Conservation (phyloP, 2,329 filamentous ascomycete species). For the Claviceps spartinae region DNA sequence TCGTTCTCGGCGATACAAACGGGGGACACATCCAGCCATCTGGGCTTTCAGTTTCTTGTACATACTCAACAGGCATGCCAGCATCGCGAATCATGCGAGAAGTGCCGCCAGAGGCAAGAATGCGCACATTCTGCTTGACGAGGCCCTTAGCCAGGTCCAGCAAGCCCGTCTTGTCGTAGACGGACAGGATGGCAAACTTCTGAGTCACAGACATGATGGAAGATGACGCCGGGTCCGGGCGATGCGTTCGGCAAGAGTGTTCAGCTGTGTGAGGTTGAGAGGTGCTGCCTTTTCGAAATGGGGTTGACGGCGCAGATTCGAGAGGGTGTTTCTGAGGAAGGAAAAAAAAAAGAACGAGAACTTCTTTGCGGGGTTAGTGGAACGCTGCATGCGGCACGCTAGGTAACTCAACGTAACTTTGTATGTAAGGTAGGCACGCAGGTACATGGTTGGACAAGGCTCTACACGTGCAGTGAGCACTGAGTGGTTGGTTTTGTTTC, state of each 20-base stretch:
- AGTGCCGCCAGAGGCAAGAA: constrained; percentile 89
- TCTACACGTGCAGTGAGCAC: too few species aligned
- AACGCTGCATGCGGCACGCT: too few species aligned
- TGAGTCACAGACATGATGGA: constrained; percentile 29
- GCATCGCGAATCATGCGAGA: constrained; percentile 94
- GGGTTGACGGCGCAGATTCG: neutral
- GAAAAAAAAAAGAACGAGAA: neutral
- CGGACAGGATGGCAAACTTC: constrained; percentile 79
- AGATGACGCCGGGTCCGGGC: constrained; percentile 7
- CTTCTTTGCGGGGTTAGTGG: neutral
- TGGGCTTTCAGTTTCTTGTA: neutral
- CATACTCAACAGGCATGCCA: constrained; percentile 86
- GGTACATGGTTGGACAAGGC: too few species aligned
- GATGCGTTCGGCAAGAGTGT: neutral
- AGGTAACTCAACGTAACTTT: too few species aligned
- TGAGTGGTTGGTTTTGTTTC: too few species aligned
- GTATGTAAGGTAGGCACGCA: too few species aligned
- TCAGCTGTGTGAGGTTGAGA: neutral
- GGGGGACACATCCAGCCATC: too few species aligned
- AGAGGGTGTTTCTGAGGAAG: too few species aligned
- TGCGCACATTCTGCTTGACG: constrained; percentile 75
- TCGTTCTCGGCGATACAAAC: too few species aligned
- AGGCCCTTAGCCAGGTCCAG: constrained; percentile 87
- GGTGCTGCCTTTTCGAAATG: neutral
- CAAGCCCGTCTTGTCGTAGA: constrained; percentile 96